A percentile compares a stretch with the other conserved stretches of the same genome.
These are phyloP conservation scores for Lepidium sativum DNA, from an alignment of 345 rosid genomes.

Conservation along the genomic window DNA sequence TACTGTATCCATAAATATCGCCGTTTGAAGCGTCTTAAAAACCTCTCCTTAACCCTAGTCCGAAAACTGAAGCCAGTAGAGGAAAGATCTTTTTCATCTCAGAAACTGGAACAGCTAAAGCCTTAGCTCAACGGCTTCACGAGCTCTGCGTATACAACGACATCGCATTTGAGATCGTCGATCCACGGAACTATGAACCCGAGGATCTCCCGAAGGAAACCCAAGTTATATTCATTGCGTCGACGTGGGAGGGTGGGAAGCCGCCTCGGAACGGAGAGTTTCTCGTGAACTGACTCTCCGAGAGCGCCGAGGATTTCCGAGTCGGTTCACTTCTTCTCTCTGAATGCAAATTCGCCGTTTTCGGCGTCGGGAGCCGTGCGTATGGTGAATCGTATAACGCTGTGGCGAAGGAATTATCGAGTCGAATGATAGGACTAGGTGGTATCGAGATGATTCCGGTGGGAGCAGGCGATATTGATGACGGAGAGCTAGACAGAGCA, in stretches of 20 bases:
- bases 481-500: slow-evolving; percentile 47
- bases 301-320: slow-evolving; percentile 84
- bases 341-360: slow-evolving; percentile 64
- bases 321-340: slow-evolving; percentile 72
- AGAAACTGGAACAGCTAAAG: slow-evolving; percentile 70
- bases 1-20: slow-evolving; percentile 80
- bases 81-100: slow-evolving; percentile 75
- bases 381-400: slow-evolving; percentile 67
- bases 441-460: slow-evolving; percentile 53
- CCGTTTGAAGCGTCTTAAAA: slow-evolving; percentile 42
- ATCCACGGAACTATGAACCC: slow-evolving; percentile 73
- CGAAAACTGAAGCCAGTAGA: slow-evolving; percentile 1
- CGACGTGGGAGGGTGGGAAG: slow-evolving; percentile 85
- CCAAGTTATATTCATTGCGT: slow-evolving; percentile 57
- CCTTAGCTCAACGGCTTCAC: slow-evolving; percentile 59
- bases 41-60: slow-evolving; percentile 26
- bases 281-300: slow-evolving; percentile 64
- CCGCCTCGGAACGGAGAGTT: slow-evolving; percentile 59
- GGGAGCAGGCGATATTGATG: slow-evolving; percentile 74
- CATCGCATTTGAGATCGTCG: slow-evolving; percentile 59
- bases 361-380: slow-evolving; percentile 74
- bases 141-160: slow-evolving; percentile 29
- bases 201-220: slow-evolving; percentile 76
- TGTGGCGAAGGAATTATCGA: slow-evolving; percentile 63
- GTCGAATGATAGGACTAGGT: slow-evolving; percentile 61